phyloP scores from a whole-genome alignment of 495 filamentous ascomycete genomes.

The Barbatosphaeria neglecta region DNA sequence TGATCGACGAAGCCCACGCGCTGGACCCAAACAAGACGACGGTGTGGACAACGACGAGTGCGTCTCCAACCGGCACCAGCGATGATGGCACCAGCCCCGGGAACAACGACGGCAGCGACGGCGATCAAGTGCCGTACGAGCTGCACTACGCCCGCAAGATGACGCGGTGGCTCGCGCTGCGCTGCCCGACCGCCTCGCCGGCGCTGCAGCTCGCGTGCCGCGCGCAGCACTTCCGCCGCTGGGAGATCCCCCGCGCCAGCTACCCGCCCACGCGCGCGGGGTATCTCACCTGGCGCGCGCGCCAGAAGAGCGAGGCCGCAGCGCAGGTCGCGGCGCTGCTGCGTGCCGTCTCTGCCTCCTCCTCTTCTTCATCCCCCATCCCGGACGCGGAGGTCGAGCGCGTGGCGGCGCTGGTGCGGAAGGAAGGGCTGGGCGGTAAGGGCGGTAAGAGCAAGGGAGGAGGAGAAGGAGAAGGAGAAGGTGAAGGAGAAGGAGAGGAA shows the following conservation, averaged over 20 bases:
- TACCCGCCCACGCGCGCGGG: conserved; percentile 60
- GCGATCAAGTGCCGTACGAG: conserved; percentile 49
- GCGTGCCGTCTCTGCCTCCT: conserved; percentile 7
- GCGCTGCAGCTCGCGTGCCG: conserved; percentile 60
- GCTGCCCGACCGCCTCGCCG: conserved; percentile 46
- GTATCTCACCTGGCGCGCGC: conserved; percentile 64
- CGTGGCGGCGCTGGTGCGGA: conserved; percentile 50
- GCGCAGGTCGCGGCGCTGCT: conserved; percentile 44
- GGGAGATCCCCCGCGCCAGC: conserved; percentile 60
- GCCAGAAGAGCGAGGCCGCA: conserved; percentile 59
- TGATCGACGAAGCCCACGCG: conserved; percentile 64
- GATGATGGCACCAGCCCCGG: too few relatives aligned
- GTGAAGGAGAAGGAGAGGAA: not conserved
- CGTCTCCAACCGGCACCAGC: too few relatives aligned
- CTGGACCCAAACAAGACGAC: conserved; percentile 46
- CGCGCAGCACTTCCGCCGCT: conserved; percentile 63
- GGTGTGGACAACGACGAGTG: not conserved
- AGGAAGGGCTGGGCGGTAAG: conserved; percentile 47
- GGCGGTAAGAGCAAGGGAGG: not conserved
- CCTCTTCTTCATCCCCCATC: too few relatives aligned
- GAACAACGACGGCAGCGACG: conserved; percentile 6
- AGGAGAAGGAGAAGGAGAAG: not conserved
- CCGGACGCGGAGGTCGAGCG: conserved; percentile 27
- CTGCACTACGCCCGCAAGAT: conserved; percentile 70
- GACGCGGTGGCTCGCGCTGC: conserved; percentile 52